These are phyloP conservation scores for Pogostemon cablin DNA, from an alignment of 257 asterid species.

Conservation along the genomic window DNA sequence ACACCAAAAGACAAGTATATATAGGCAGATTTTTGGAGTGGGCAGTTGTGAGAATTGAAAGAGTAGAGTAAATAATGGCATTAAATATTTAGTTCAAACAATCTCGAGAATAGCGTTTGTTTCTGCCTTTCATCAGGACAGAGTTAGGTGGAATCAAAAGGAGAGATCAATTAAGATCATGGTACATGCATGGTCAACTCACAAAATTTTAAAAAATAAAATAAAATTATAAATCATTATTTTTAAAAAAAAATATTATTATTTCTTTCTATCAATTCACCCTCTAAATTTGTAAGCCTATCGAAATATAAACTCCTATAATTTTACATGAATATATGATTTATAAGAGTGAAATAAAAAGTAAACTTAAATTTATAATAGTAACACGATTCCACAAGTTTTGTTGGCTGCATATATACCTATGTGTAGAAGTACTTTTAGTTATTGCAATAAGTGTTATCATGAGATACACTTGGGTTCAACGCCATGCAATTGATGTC, in stretches of 20 bases:
- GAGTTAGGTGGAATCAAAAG: constrained; percentile 48
- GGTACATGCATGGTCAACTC: not conserved
- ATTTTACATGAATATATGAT: too few species aligned
- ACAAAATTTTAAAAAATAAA: too few species aligned
- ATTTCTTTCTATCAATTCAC: too few species aligned
- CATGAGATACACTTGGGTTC: constrained; percentile 2
- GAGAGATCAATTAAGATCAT: constrained; percentile 32
- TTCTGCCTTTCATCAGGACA: constrained; percentile 30
- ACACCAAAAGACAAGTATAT: constrained; percentile 18
- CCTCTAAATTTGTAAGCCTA: too few species aligned
- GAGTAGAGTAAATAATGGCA: constrained; percentile 37
- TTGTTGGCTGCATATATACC: not conserved
- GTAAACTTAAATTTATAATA: too few species aligned
- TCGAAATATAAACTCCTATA: too few species aligned
- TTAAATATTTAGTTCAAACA: constrained; percentile 29
- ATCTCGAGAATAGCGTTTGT: constrained; percentile 49
- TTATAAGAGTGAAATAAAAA: too few species aligned
- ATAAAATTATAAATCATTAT: too few species aligned
- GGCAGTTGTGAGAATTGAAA: constrained; percentile 45
- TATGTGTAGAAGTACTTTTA: not conserved
- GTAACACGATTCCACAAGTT: too few species aligned
- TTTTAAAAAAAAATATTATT: too few species aligned
- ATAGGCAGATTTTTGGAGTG: constrained; percentile 32
- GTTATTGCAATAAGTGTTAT: constrained; percentile 12
- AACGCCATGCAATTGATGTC: constrained; percentile 38